Percentiles rank a stretch among this genome's conserved stretches.
phyloP scores from a whole-genome alignment of 768 basidiomycete genomes.

The Kwoniella europaea region DNA sequence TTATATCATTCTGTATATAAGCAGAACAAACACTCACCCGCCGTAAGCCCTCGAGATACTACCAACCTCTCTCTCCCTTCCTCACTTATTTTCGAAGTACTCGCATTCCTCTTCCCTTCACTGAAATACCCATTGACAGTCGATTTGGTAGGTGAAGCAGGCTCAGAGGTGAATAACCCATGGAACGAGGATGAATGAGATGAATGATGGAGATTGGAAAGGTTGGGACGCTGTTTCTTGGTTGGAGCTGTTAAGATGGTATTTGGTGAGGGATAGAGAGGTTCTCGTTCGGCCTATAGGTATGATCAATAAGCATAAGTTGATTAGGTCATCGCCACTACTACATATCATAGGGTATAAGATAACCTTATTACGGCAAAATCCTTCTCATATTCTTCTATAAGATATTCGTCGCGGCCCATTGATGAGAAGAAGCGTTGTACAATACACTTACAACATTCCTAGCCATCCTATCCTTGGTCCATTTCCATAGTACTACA shows the following conservation, averaged over 20 bases:
- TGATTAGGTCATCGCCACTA: neutral
- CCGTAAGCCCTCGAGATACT: conserved; percentile 28
- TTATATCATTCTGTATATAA: neutral
- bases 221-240: conserved; percentile 5
- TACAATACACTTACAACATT: conserved; percentile 1
- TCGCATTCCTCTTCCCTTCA: neutral
- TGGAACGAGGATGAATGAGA: neutral
- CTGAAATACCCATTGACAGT: neutral
- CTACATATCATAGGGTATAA: too few species aligned
- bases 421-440: neutral
- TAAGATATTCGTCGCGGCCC: too few species aligned
- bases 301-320: neutral
- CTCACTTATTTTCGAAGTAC: conserved; percentile 12
- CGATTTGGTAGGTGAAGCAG: conserved; percentile 19
- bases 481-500: conserved; percentile 5
- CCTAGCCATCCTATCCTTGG: neutral
- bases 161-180: conserved; percentile 9
- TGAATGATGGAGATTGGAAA: conserved; percentile 10
- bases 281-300: conserved; percentile 18
- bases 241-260: conserved; percentile 26
- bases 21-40: conserved; percentile 14
- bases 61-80: conserved; percentile 20
- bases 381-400: too few species aligned
- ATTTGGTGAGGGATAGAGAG: conserved; percentile 22
- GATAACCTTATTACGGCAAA: too few species aligned